These are phyloP conservation scores for Ophiocordyceps unilateralis DNA, from an alignment of 2,329 filamentous ascomycete species.

Conservation along the genomic window DNA sequence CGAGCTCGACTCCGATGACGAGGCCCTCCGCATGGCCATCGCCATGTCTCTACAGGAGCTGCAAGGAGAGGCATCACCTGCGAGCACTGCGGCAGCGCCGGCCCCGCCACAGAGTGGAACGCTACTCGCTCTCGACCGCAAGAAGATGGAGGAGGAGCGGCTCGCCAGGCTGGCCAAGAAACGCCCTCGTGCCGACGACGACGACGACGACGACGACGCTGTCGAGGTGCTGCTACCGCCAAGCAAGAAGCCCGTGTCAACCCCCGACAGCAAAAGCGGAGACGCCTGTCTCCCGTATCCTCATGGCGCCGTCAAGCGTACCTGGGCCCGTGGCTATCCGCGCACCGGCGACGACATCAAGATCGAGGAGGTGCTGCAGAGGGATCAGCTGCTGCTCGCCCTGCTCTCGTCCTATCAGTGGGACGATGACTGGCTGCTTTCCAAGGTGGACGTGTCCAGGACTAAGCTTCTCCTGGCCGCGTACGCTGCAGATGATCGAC, in stretches of 20 bases:
- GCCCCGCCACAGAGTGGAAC: background rate
- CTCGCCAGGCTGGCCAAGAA: slow-evolving; percentile 50
- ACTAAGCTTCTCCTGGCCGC: slow-evolving; percentile 48
- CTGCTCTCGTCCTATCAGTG: slow-evolving; percentile 78
- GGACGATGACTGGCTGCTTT: slow-evolving; percentile 64
- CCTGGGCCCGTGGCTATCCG: slow-evolving; percentile 50
- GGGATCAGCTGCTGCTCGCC: slow-evolving; percentile 52
- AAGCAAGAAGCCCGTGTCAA: slow-evolving; percentile 5
- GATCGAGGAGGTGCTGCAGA: slow-evolving; percentile 73
- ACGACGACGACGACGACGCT: slow-evolving; percentile 8
- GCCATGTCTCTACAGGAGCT: slow-evolving; percentile 32
- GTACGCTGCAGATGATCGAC: slow-evolving; percentile 32
- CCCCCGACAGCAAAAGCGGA: background rate
- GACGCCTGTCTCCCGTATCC: slow-evolving; percentile 19
- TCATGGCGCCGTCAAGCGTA: slow-evolving; percentile 60
- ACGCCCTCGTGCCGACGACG: slow-evolving; percentile 11
- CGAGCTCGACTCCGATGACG: slow-evolving; percentile 31
- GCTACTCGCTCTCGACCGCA: slow-evolving; percentile 50
- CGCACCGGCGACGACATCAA: slow-evolving; percentile 58
- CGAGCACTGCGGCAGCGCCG: background rate
- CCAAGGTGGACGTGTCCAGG: slow-evolving; percentile 43
- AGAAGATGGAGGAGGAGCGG: slow-evolving; percentile 72
- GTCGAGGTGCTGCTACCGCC: slow-evolving; percentile 11
- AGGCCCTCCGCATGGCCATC: slow-evolving; percentile 42
- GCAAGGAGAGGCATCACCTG: background rate